phyloP scores from a whole-genome alignment of 805 yeast genomes.

The Sugiyamaella smithiae region DNA sequence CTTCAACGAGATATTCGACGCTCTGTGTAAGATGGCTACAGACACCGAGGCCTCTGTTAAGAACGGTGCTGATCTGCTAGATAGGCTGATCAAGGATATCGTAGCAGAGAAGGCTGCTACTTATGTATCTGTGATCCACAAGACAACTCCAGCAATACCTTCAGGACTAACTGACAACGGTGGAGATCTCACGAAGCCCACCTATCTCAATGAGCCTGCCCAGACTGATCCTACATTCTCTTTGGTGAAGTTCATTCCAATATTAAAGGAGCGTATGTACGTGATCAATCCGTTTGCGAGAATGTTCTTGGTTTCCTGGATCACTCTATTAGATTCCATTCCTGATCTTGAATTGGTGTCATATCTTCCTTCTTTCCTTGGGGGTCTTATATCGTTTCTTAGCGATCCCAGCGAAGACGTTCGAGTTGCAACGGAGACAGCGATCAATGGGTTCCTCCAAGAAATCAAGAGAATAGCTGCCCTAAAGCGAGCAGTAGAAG shows the following conservation, averaged over 20 bases:
- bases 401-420: slow-evolving; percentile 86
- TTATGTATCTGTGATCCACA: slow-evolving; percentile 49
- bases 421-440: slow-evolving; percentile 75
- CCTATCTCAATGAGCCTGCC: slow-evolving; percentile 29
- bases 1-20: slow-evolving; percentile 94
- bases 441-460: slow-evolving; percentile 68
- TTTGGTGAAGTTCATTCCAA: slow-evolving; percentile 81
- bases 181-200: slow-evolving; percentile 30
- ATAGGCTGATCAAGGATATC: slow-evolving; percentile 86
- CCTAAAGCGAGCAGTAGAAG: slow-evolving; percentile 47
- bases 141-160: slow-evolving; percentile 57
- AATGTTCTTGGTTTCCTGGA: slow-evolving; percentile 90
- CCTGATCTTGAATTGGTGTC: slow-evolving; percentile 88
- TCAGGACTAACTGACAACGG: slow-evolving; percentile 24
- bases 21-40: slow-evolving; percentile 81
- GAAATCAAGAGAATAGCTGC: slow-evolving; percentile 78
- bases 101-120: slow-evolving; percentile 92
- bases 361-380: slow-evolving; percentile 84
- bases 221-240: slow-evolving; percentile 71
- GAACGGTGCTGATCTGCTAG: slow-evolving; percentile 92
- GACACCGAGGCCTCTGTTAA: slow-evolving; percentile 89
- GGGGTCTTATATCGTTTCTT: slow-evolving; percentile 74
- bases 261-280: slow-evolving; percentile 86
- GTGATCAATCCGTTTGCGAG: slow-evolving; percentile 91
- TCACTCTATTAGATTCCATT: slow-evolving; percentile 84